These are phyloP conservation scores for barley (Hordeum vulgare) DNA, from an alignment of 176 grass and related monocot species.

Conservation along the genomic window DNA sequence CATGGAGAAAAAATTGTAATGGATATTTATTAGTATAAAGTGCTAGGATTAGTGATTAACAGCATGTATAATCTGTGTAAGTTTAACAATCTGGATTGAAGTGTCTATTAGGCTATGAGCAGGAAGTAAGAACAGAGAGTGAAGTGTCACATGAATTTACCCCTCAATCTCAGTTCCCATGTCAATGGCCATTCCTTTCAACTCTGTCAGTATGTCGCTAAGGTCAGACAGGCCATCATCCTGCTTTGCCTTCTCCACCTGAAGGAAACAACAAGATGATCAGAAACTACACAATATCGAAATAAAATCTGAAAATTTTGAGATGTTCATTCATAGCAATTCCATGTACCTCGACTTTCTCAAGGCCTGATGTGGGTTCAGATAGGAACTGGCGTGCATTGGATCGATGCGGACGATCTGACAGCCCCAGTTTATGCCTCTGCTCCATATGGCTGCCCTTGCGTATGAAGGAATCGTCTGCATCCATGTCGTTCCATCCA, in stretches of 20 bases:
- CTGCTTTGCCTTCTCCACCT: constrained; percentile 91
- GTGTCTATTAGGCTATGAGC: not conserved
- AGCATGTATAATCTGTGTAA: not conserved
- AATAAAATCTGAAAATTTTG: not conserved
- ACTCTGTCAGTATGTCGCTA: constrained; percentile 58
- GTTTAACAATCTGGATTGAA: not conserved
- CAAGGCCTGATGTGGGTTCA: constrained; percentile 43
- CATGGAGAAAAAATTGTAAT: not conserved
- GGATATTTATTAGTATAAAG: not conserved
- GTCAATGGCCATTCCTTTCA: constrained; percentile 84
- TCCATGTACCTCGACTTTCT: constrained; percentile 71
- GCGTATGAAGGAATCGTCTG: constrained; percentile 78
- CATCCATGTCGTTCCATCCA: not conserved
- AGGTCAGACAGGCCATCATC: constrained; percentile 75
- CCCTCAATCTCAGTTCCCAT: constrained; percentile 86
- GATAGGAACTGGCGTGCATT: constrained; percentile 34
- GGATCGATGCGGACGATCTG: constrained; percentile 24
- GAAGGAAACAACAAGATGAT: not conserved
- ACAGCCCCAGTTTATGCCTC: constrained; percentile 65
- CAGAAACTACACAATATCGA: not conserved
- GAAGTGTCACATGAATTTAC: constrained; percentile 19
- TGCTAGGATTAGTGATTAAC: not conserved
- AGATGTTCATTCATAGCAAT: not conserved
- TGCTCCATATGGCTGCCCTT: constrained; percentile 75
- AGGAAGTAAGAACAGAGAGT: not conserved